A percentile compares a stretch with the other conserved stretches of the same genome.
These are phyloP conservation scores for Sphaceloma murrayae DNA, from an alignment of 2,329 filamentous ascomycete genomes.

Conservation along the genomic window DNA sequence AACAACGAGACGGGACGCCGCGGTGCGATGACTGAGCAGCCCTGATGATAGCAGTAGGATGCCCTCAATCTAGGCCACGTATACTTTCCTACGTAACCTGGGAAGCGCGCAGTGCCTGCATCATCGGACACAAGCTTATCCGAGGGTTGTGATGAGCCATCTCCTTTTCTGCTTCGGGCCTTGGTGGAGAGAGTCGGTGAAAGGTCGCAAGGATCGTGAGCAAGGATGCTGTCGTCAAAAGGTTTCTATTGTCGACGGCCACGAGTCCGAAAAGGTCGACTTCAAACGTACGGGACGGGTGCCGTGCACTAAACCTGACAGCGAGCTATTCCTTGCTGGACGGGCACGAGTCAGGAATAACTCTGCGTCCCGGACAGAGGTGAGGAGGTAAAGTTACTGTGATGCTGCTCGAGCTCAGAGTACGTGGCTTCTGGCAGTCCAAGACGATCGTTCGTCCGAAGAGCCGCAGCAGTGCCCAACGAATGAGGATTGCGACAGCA, in stretches of 20 bases:
- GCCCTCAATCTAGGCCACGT: neutral
- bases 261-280: neutral
- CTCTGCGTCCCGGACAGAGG: no score
- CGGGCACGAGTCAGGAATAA: slow-evolving; percentile 3
- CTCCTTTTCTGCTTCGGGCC: neutral
- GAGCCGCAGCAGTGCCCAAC: slow-evolving; percentile 1
- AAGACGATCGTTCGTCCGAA: slow-evolving; percentile 13
- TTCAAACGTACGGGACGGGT: neutral
- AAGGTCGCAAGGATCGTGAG: no score
- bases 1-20: slow-evolving; percentile 5
- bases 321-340: neutral
- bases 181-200: no score
- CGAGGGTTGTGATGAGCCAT: neutral
- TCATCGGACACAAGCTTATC: neutral
- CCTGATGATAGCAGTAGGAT: neutral
- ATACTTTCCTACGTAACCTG: no score
- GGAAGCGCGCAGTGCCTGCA: no score
- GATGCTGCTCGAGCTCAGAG: no score
- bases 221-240: no score
- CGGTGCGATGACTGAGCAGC: neutral
- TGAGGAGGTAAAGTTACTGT: no score
- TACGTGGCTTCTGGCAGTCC: slow-evolving; percentile 12
- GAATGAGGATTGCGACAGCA: slow-evolving; percentile 7
- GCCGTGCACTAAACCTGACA: neutral
- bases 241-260: no score